Conservation (phyloP, 2,329 filamentous ascomycete genomes). For the Ophiocordyceps camponoti-saundersi region DNA sequence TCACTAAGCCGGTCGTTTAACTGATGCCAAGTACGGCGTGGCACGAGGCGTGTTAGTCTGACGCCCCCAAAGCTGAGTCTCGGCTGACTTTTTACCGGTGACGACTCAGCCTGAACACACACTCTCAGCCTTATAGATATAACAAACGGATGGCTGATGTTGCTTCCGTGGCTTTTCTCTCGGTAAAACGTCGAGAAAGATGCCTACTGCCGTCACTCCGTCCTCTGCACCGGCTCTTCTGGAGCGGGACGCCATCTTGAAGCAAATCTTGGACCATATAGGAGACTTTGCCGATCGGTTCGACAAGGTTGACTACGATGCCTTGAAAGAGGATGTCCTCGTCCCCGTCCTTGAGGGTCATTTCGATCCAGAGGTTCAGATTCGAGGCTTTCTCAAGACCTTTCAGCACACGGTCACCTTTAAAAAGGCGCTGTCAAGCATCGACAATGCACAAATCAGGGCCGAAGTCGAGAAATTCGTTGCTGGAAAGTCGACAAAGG, state of each 20-base stretch:
- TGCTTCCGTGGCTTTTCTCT: too few species aligned
- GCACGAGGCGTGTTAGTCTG: too few species aligned
- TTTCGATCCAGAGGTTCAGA: background rate
- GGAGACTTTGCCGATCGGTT: background rate
- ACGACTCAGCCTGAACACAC: too few species aligned
- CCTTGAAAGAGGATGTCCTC: background rate
- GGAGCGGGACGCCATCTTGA: background rate
- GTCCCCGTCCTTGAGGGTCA: background rate
- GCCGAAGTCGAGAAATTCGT: background rate
- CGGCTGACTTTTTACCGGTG: too few species aligned
- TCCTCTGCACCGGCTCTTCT: background rate
- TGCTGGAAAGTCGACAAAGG: background rate
- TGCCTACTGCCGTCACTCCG: background rate
- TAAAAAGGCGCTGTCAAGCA: background rate
- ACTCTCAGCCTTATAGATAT: too few species aligned
- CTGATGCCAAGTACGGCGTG: too few species aligned
- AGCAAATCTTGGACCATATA: background rate
- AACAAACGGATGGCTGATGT: too few species aligned
- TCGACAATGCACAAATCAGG: background rate
- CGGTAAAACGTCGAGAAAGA: background rate
- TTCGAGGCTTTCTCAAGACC: background rate
- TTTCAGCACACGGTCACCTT: background rate
- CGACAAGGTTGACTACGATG: background rate
- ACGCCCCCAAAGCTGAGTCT: too few species aligned
- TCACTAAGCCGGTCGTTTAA: too few species aligned